Base-by-base conservation (phyloP, 768 basidiomycete genomes). In the Lactifluus subvellereus region DNA sequence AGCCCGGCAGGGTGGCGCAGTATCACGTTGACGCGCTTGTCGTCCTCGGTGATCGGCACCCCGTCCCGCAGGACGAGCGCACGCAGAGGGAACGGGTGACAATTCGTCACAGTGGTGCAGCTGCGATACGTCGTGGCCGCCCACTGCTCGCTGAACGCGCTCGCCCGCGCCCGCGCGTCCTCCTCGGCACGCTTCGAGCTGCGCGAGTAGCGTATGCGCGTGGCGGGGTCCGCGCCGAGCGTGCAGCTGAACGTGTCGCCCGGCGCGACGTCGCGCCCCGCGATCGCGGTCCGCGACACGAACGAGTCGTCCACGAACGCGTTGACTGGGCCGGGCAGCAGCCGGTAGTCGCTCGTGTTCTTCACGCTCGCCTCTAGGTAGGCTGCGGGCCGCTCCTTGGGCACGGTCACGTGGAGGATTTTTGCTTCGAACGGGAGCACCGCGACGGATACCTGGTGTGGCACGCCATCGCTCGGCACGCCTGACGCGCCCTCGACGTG, bases 241-340 rank as follows among this genome's bases (percentile, higher is more conserved):
- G 80, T 79, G 71, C 82, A 85, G 37, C 71, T 69, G 74, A 87
- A 86, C 40, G 73, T 77, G 54, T 84, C 84, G 9, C 77, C 76
- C 0, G 76, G 75, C 57, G 75, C 76, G 59, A 84, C 77, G 55
- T 82, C 79, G 79, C 16, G 80, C 11, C 45, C n/a, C 11, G 66
- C 66, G 56, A 84, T 80, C 2, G 70, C 71, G 0, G 83, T 82
- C 69, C 77, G 79, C n/a, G 84, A 80, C 4, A 85, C 82, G 68
- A 79, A 84, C 54, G 76, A 76, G 60, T 83, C 82, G 66, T 86
- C 80, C 60, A 85, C 68, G 67, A 85, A 82, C 30, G 86, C 79
- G 60, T 72, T 78, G 43, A 84, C 79, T 0, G 77, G 73, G 0
- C 85, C 85, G 8, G 81, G 74, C 2, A 87, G 77, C 33, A 86